Evolutionary conservation across 73 alveolate genomes (phyloP).

Genomic region (Stentor coeruleus): DNA sequence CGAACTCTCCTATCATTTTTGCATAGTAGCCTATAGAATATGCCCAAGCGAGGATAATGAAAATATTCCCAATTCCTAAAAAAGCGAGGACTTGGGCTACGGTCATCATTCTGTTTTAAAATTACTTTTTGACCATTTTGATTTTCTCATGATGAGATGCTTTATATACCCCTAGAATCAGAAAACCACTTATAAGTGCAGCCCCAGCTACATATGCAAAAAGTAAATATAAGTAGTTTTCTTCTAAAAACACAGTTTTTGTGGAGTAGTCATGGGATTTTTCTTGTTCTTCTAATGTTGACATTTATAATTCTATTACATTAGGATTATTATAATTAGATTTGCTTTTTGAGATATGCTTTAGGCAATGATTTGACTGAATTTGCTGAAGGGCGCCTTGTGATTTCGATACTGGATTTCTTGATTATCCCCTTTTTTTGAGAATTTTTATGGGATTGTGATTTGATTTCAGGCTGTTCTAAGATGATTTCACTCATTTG

Average conservation of each 20-base stretch:
- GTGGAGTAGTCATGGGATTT: neutral
- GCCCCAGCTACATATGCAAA: neutral
- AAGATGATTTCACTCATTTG: neutral
- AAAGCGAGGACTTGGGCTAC: neutral
- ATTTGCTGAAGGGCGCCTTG: neutral
- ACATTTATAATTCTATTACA: too few species aligned
- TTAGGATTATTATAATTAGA: too few species aligned
- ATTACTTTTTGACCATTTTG: neutral
- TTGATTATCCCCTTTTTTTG: too few species aligned
- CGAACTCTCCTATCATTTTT: neutral
- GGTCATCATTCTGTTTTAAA: neutral
- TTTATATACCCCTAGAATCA: neutral
- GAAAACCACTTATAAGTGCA: neutral
- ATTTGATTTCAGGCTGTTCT: neutral
- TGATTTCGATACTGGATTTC: neutral
- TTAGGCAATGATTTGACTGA: neutral
- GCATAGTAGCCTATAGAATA: neutral
- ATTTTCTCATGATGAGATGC: neutral
- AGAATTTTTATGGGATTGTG: neutral
- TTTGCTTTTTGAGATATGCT: neutral
- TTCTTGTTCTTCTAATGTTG: neutral
- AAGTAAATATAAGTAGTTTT: neutral
- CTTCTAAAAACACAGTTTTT: neutral
- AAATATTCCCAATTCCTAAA: neutral
- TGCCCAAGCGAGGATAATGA: slow-evolving; percentile 18